Percentiles rank a stretch among this genome's conserved stretches.
phyloP scores from a whole-genome alignment of 2,329 filamentous ascomycete genomes.

The Ophiostoma triangulosporum region DNA sequence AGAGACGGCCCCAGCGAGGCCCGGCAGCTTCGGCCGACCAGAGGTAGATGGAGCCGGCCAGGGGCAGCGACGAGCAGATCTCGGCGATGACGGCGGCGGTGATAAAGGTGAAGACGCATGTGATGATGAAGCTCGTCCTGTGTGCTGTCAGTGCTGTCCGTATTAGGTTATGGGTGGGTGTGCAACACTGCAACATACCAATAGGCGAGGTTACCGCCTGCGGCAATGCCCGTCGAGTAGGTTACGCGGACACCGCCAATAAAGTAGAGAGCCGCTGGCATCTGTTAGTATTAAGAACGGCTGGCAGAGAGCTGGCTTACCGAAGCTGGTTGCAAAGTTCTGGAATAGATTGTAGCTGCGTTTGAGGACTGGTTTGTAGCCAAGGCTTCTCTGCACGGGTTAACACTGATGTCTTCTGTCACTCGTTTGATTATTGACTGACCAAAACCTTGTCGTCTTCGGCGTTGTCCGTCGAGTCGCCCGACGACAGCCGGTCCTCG shows the following conservation, averaged over 20 bases:
- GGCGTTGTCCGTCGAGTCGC: not conserved
- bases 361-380: constrained; percentile 4
- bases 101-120: constrained; percentile 8
- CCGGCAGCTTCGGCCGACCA: constrained; percentile 47
- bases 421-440: not conserved
- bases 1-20: constrained; percentile 36
- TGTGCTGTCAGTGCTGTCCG: not conserved
- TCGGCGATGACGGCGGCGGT: constrained; percentile 11
- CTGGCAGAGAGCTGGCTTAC: not conserved
- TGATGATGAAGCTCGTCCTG: constrained; percentile 6
- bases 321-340: constrained; percentile 10
- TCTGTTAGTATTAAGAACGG: not conserved
- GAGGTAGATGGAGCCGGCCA: constrained; percentile 32
- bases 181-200: not conserved
- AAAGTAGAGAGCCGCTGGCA: constrained; percentile 10
- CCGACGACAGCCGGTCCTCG: not conserved
- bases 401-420: not conserved
- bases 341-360: constrained; percentile 10
- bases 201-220: constrained; percentile 11
- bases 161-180: not conserved
- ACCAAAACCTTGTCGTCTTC: not conserved
- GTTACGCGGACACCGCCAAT: constrained; percentile 11
- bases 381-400: not conserved
- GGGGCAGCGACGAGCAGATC: constrained; percentile 12
- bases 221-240: constrained; percentile 9